These are phyloP conservation scores for Capsicum baccatum DNA, from an alignment of 257 asterid species.

Conservation along the genomic window DNA sequence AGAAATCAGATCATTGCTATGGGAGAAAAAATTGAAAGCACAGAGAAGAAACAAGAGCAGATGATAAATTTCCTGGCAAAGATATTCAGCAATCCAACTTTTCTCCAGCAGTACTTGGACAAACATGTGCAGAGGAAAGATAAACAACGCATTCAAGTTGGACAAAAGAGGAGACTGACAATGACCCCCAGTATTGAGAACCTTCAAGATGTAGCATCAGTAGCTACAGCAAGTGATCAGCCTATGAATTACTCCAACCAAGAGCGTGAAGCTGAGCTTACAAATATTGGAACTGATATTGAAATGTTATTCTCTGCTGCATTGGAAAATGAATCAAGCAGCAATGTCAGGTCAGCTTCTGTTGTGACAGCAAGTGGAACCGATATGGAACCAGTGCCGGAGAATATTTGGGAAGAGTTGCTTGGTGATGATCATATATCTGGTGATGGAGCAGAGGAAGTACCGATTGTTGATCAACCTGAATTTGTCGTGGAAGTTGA, in stretches of 20 bases:
- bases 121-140: constrained; percentile 35
- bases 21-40: constrained; percentile 55
- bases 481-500: constrained; percentile 58
- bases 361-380: constrained; percentile 35
- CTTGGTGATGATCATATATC: constrained; percentile 46
- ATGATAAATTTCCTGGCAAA: constrained; percentile 76
- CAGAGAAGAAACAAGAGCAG: constrained; percentile 73
- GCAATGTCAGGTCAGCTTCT: constrained; percentile 28
- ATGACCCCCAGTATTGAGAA: constrained; percentile 63
- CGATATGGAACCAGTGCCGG: constrained; percentile 39
- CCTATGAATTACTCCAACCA: constrained; percentile 26
- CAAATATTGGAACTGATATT: constrained; percentile 44
- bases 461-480: constrained; percentile 39
- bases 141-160: constrained; percentile 52
- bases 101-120: constrained; percentile 59
- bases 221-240: constrained; percentile 34
- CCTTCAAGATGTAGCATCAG: constrained; percentile 41
- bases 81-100: constrained; percentile 56
- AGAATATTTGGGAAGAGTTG: constrained; percentile 64
- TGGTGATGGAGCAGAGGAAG: constrained; percentile 46
- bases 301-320: constrained; percentile 52
- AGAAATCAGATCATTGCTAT: constrained; percentile 54
- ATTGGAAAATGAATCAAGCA: constrained; percentile 55
- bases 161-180: constrained; percentile 77
- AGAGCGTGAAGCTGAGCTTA: constrained; percentile 43